Evolutionary conservation across 768 basidiomycete genomes (phyloP).

Genomic region (Mycena maculata): DNA sequence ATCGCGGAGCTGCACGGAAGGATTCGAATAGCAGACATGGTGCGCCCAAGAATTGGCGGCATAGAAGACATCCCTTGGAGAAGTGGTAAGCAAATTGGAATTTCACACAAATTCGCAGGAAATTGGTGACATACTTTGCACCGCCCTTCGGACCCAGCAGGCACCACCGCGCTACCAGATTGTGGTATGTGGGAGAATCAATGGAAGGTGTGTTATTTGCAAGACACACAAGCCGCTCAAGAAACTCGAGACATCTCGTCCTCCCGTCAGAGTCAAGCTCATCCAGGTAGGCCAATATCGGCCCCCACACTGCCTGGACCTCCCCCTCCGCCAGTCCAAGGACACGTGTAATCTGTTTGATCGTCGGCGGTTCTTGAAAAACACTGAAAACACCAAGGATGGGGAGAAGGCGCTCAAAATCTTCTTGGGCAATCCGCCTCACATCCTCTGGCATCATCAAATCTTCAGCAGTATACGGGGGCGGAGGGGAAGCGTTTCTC

Average conservation of each 20-base stretch:
- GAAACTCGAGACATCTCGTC: not conserved
- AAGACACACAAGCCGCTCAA: not conserved
- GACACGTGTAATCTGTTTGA: not conserved
- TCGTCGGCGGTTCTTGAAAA: constrained; percentile 1
- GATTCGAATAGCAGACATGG: constrained; percentile 6
- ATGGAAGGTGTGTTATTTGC: not conserved
- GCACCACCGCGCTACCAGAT: constrained; percentile 19
- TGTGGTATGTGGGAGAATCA: constrained; percentile 1
- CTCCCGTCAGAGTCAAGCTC: not conserved
- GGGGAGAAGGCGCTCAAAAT: too few relatives aligned
- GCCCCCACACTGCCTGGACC: constrained; percentile 2
- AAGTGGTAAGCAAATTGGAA: not conserved
- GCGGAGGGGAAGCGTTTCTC: too few relatives aligned
- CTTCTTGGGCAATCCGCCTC: too few relatives aligned
- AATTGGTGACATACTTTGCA: not conserved
- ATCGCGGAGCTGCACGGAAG: not conserved
- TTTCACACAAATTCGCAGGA: not conserved
- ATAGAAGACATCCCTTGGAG: constrained; percentile 12
- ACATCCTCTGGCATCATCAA: too few relatives aligned
- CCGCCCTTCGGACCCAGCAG: not conserved
- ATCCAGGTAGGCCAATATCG: not conserved
- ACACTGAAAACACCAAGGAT: too few relatives aligned
- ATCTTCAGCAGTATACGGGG: too few relatives aligned
- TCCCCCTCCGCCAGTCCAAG: constrained; percentile 1
- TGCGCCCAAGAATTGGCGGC: constrained; percentile 9